Conservation (phyloP, 2,329 filamentous ascomycete genomes). For the Sordariomycetes sp. region DNA sequence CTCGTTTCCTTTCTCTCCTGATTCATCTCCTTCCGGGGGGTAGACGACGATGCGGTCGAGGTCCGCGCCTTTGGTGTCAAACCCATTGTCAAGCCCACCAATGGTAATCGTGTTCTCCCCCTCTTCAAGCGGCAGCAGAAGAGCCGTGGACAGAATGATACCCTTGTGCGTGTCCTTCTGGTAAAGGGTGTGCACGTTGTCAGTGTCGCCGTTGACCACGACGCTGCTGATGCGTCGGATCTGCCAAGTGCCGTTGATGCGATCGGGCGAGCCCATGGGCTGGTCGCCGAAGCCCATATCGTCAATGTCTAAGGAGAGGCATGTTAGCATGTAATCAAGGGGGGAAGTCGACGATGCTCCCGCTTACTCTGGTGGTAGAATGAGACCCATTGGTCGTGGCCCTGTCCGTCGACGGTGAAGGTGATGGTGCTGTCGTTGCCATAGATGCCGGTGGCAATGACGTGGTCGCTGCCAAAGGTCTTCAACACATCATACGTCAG, state of each 20-base stretch:
- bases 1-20: too few species aligned
- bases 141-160: constrained; percentile 45
- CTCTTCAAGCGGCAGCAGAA: constrained; percentile 33
- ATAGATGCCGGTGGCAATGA: constrained; percentile 38
- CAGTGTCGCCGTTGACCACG: constrained; percentile 37
- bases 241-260: constrained; percentile 49
- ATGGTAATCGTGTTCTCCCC: constrained; percentile 46
- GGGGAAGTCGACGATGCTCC: too few species aligned
- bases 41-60: constrained; percentile 50
- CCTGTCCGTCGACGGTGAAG: constrained; percentile 34
- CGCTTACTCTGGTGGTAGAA: constrained; percentile 41
- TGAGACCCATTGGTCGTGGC: constrained; percentile 40
- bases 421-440: constrained; percentile 41
- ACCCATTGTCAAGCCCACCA: constrained; percentile 44
- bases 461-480: constrained; percentile 28
- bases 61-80: constrained; percentile 46
- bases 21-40: constrained; percentile 30
- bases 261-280: constrained; percentile 44
- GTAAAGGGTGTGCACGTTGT: constrained; percentile 34
- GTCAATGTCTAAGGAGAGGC: constrained; percentile 29
- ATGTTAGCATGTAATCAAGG: neutral
- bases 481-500: constrained; percentile 22
- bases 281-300: constrained; percentile 50
- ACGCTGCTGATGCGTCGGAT: constrained; percentile 49
- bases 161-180: constrained; percentile 46